A percentile compares a stretch with the other conserved stretches of the same genome.
These are phyloP conservation scores for Asterochloris sp. DNA, from an alignment of 139 green algal species.

Conservation along the genomic window DNA sequence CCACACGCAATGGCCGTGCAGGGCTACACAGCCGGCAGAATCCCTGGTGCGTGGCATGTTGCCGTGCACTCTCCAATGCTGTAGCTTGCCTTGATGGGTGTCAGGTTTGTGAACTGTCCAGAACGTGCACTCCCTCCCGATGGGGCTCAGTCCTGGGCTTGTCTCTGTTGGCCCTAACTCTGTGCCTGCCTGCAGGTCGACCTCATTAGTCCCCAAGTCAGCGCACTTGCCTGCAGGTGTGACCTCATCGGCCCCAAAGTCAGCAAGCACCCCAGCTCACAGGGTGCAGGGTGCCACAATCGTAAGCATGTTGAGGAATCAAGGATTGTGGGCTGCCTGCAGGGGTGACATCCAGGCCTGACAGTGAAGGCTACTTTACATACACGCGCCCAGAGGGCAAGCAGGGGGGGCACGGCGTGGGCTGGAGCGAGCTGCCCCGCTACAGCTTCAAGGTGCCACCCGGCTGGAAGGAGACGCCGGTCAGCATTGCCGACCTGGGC, in stretches of 20 bases:
- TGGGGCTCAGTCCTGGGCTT: too few species aligned
- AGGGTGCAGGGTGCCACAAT: neutral
- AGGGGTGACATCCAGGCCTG: conserved; percentile 22
- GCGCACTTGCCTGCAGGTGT: too few species aligned
- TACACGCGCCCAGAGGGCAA: conserved; percentile 88
- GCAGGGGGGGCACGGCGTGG: conserved; percentile 67
- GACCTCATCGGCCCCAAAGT: too few species aligned
- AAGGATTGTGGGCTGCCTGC: neutral
- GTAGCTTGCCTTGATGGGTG: too few species aligned
- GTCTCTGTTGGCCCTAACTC: too few species aligned
- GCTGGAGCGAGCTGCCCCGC: conserved; percentile 87
- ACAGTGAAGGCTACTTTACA: conserved; percentile 60
- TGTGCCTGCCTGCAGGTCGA: too few species aligned
- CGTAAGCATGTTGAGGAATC: neutral
- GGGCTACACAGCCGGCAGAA: conserved; percentile 71
- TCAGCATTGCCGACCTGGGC: conserved; percentile 95
- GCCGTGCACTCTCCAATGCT: too few species aligned
- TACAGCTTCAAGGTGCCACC: conserved; percentile 82
- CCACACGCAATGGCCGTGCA: conserved; percentile 56
- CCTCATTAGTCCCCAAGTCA: too few species aligned
- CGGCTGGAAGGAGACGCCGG: conserved; percentile 82
- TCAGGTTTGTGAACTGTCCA: too few species aligned
- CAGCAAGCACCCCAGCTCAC: too few species aligned
- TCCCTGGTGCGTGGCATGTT: conserved; percentile 52
- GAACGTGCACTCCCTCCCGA: too few species aligned